Evolutionary conservation across 768 basidiomycete genomes (phyloP).

Genomic region (Pisolithus sp.): DNA sequence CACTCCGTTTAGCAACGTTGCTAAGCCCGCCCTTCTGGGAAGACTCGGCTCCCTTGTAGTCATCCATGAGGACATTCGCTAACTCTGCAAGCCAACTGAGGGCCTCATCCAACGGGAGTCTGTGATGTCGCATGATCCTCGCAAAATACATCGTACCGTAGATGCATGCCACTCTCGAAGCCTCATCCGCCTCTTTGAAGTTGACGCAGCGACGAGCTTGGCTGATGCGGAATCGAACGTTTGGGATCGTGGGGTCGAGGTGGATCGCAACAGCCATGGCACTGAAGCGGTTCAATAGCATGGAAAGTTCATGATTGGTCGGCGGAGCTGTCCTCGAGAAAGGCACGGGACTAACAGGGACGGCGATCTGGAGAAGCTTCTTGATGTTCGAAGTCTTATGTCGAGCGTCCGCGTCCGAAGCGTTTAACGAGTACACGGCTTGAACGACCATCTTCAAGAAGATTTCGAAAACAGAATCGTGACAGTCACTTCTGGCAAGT

Average conservation of each 20-base stretch:
- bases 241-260: constrained; percentile 49
- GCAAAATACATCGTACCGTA: constrained; percentile 69
- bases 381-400: constrained; percentile 42
- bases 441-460: constrained; percentile 80
- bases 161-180: constrained; percentile 64
- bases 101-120: constrained; percentile 44
- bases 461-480: constrained; percentile 70
- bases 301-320: constrained; percentile 51
- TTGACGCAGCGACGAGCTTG: constrained; percentile 61
- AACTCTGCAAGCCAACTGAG: constrained; percentile 64
- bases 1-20: constrained; percentile 13
- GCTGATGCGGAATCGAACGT: constrained; percentile 47
- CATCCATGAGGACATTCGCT: constrained; percentile 44
- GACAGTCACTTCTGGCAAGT: constrained; percentile 41
- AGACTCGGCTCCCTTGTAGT: constrained; percentile 36
- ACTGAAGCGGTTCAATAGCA: constrained; percentile 77
- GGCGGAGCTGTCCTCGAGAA: constrained; percentile 53
- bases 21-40: constrained; percentile 9
- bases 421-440: constrained; percentile 31
- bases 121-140: constrained; percentile 51
- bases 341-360: constrained; percentile 64
- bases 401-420: constrained; percentile 28
- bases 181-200: constrained; percentile 58
- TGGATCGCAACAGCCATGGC: constrained; percentile 65
- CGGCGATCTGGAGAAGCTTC: constrained; percentile 65